Conservation (phyloP, 2,329 filamentous ascomycete species). For the Epichloe bromicola region DNA sequence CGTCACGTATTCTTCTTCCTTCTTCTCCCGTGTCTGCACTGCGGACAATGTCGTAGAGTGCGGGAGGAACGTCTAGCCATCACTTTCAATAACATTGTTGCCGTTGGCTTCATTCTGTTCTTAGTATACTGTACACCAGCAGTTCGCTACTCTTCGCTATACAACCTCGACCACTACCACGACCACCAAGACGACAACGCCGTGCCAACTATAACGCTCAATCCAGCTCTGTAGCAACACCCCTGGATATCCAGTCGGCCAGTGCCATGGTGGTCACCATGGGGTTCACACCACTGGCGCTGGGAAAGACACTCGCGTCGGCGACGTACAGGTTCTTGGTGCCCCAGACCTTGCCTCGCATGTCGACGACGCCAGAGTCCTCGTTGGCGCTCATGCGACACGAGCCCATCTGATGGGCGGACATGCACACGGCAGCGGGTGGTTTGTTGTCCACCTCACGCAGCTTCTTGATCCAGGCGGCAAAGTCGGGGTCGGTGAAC, state of each 20-base stretch:
- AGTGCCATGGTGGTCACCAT: constrained; percentile 70
- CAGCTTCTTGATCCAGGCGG: constrained; percentile 43
- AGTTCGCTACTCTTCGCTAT: too few relatives aligned
- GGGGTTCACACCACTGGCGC: constrained; percentile 66
- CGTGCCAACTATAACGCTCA: neutral
- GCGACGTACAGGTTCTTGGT: constrained; percentile 52
- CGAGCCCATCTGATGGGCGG: constrained; percentile 74
- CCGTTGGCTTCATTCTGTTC: too few relatives aligned
- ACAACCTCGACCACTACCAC: too few relatives aligned
- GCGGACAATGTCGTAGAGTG: too few relatives aligned
- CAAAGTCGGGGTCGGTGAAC: constrained; percentile 46
- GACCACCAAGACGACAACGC: too few relatives aligned
- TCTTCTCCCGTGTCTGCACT: too few relatives aligned
- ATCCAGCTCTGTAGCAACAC: constrained; percentile 21
- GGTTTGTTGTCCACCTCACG: constrained; percentile 34
- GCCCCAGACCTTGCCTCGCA: constrained; percentile 50
- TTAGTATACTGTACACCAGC: too few relatives aligned
- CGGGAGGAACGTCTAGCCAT: too few relatives aligned
- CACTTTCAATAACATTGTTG: too few relatives aligned
- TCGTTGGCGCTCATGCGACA: constrained; percentile 53
- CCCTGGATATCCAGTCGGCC: constrained; percentile 50
- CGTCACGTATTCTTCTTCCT: too few relatives aligned
- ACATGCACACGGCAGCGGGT: constrained; percentile 42
- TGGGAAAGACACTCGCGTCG: constrained; percentile 65
- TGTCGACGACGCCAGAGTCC: constrained; percentile 44